phyloP scores from a whole-genome alignment of 2,329 filamentous ascomycete genomes.

The Aspergillus proliferans region DNA sequence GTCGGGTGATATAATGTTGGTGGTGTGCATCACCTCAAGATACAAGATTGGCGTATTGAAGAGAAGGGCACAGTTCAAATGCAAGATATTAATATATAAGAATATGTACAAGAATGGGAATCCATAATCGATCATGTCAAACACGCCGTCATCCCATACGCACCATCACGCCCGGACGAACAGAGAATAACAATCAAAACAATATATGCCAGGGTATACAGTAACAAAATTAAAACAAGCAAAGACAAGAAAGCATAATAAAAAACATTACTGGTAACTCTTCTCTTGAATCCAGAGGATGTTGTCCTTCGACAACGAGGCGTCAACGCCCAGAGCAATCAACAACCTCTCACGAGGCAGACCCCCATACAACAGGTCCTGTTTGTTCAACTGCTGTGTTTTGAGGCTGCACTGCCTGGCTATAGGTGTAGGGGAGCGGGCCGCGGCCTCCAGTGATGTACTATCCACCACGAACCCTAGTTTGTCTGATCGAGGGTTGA shows the following conservation, averaged over 20 bases:
- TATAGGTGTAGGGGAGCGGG: slow-evolving; percentile 16
- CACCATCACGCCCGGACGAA: no score
- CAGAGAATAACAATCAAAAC: no score
- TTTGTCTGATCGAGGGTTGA: slow-evolving; percentile 31
- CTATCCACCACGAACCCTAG: slow-evolving; percentile 32
- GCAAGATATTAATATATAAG: no score
- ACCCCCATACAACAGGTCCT: slow-evolving; percentile 41
- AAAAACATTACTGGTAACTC: neutral
- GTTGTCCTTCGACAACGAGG: slow-evolving; percentile 15
- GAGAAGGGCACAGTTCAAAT: no score
- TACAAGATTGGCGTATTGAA: no score
- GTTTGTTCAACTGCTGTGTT: slow-evolving; percentile 9
- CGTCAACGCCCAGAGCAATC: slow-evolving; percentile 24
- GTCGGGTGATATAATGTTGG: no score
- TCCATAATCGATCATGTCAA: no score
- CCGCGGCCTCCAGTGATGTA: slow-evolving; percentile 35
- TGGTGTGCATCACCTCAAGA: no score
- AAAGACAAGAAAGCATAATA: neutral
- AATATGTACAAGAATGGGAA: no score
- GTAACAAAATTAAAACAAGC: neutral
- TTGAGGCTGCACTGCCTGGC: slow-evolving; percentile 4
- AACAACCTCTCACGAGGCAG: slow-evolving; percentile 22
- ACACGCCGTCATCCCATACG: no score
- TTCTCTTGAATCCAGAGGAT: slow-evolving; percentile 23
- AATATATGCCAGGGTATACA: neutral